Conservation (phyloP, 768 basidiomycete species). For the Russula sp. region DNA sequence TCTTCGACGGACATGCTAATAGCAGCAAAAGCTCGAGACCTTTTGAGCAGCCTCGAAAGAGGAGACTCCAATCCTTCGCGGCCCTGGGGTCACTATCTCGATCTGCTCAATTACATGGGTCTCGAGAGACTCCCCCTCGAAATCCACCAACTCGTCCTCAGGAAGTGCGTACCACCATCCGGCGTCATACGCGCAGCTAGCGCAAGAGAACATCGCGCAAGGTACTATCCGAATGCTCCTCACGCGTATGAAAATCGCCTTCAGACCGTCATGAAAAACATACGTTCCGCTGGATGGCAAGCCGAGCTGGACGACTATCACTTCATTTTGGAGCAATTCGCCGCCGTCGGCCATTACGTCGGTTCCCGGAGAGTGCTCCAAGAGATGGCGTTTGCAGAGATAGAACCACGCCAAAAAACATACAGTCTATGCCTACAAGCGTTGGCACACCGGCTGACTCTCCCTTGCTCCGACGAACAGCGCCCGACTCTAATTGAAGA, state of each 20-base stretch:
- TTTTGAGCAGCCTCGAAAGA: conserved; percentile 16
- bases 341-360: conserved; percentile 62
- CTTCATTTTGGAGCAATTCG: conserved; percentile 68
- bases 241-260: conserved; percentile 64
- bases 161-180: conserved; percentile 52
- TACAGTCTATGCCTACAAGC: conserved; percentile 63
- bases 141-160: conserved; percentile 63
- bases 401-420: conserved; percentile 48
- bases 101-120: conserved; percentile 45
- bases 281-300: conserved; percentile 45
- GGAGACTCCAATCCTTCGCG: conserved; percentile 34
- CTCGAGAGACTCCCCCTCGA: conserved; percentile 51
- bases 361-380: conserved; percentile 56
- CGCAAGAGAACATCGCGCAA: conserved; percentile 38
- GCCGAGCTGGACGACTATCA: conserved; percentile 61
- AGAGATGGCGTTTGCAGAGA: conserved; percentile 44
- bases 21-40: conserved; percentile 20
- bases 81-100: conserved; percentile 63
- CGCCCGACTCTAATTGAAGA: conserved; percentile 36
- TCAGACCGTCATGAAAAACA: conserved; percentile 62
- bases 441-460: conserved; percentile 57
- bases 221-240: conserved; percentile 34
- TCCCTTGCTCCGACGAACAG: conserved; percentile 44
- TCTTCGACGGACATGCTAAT: conserved; percentile 20
- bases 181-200: conserved; percentile 40